Conservation (phyloP, 768 basidiomycete species). For the Phaffia australis region DNA sequence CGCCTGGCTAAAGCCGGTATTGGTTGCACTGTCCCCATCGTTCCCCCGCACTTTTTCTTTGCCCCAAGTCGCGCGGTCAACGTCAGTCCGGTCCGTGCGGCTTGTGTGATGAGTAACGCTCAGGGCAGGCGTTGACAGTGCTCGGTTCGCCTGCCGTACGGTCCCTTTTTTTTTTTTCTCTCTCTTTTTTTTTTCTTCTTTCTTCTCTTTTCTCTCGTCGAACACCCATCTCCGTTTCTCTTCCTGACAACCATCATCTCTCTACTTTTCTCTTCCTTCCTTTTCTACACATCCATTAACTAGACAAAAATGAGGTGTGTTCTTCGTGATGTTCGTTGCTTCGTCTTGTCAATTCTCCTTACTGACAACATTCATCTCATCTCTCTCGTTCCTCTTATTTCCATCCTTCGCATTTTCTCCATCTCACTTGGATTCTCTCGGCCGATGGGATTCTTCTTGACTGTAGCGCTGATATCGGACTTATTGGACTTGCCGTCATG, state of each 20-base stretch:
- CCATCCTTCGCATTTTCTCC: not conserved
- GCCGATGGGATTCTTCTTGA: conserved; percentile 8
- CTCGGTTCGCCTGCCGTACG: conserved; percentile 16
- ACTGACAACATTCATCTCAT: not conserved
- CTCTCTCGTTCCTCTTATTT: not conserved
- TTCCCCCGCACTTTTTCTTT: not conserved
- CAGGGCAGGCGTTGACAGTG: not conserved
- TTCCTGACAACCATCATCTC: not conserved
- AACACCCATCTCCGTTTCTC: too few relatives aligned
- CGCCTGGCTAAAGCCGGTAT: not conserved
- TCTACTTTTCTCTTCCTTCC: not conserved
- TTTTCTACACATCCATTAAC: not conserved
- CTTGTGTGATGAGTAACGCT: not conserved
- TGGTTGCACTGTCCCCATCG: not conserved
- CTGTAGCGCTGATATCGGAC: conserved; percentile 88
- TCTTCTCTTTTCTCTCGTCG: not conserved
- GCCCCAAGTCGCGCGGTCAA: not conserved
- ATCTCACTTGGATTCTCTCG: not conserved
- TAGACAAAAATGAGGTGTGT: not conserved
- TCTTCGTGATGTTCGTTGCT: too few relatives aligned
- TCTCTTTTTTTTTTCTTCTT: not conserved
- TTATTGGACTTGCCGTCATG: conserved; percentile 98
- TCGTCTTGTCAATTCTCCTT: not conserved
- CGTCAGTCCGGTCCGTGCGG: conserved; percentile 1
- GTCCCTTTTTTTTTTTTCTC: not conserved